Conservation (phyloP, 306 rosid genomes). For the Sesbania bispinosa region DNA sequence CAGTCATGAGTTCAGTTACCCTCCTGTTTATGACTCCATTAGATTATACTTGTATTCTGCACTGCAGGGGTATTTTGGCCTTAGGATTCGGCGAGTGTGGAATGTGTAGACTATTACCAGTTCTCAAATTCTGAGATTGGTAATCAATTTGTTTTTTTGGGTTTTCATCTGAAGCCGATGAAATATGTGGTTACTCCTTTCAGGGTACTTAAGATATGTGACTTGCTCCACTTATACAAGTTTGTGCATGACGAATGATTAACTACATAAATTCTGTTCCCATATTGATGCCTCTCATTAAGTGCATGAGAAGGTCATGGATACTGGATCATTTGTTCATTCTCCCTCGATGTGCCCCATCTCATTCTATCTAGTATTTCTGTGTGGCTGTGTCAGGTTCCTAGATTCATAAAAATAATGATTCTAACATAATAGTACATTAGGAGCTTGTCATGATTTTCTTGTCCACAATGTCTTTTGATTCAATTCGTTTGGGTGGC, state of each 20-base stretch:
- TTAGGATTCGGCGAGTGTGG: slow-evolving; percentile 21
- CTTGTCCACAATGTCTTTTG: background rate
- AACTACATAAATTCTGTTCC: slow-evolving; percentile 15
- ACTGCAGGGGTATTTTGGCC: slow-evolving; percentile 29
- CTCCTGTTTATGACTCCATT: background rate
- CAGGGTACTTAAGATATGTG: slow-evolving; percentile 19
- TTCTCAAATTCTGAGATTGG: slow-evolving; percentile 14
- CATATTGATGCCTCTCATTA: background rate
- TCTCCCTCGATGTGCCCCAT: slow-evolving; percentile 12
- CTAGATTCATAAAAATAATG: slow-evolving; percentile 15
- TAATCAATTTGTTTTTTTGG: slow-evolving; percentile 20
- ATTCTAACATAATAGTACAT: slow-evolving; percentile 13
- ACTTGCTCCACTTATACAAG: slow-evolving; percentile 36
- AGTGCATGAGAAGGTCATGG: slow-evolving; percentile 15
- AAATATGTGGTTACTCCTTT: slow-evolving; percentile 23
- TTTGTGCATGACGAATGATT: slow-evolving; percentile 32
- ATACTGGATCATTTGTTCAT: slow-evolving; percentile 23
- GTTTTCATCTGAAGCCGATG: slow-evolving; percentile 31
- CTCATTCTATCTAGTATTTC: background rate
- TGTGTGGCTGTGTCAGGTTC: slow-evolving; percentile 17
- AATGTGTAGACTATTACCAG: slow-evolving; percentile 15
- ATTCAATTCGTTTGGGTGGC: slow-evolving; percentile 18
- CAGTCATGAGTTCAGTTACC: background rate
- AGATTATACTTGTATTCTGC: background rate
- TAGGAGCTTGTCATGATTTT: background rate